A percentile compares a stretch with the other conserved stretches of the same genome.
These are phyloP conservation scores for Myriosclerotinia curreyana DNA, from an alignment of 2,329 filamentous ascomycete species.

Conservation along the genomic window DNA sequence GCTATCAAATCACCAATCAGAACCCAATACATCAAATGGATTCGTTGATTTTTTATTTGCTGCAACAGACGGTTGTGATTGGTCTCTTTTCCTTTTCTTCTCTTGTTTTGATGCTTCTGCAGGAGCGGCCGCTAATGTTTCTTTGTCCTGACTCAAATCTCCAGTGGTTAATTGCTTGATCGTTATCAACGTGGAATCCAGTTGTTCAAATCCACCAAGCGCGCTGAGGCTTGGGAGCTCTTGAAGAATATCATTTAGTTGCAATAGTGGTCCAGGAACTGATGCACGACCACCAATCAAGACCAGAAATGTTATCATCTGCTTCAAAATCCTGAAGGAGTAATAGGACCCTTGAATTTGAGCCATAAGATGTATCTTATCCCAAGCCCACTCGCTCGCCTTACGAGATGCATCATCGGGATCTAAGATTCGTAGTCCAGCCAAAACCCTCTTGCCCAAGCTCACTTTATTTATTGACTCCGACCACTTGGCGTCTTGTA, in stretches of 20 bases:
- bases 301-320: slow-evolving; percentile 32
- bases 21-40: slow-evolving; percentile 17
- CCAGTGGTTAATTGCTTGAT: neutral
- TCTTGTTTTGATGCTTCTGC: slow-evolving; percentile 18
- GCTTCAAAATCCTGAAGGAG: slow-evolving; percentile 39
- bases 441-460: slow-evolving; percentile 19
- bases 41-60: slow-evolving; percentile 10
- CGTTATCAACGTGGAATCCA: slow-evolving; percentile 1
- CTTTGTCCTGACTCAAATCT: neutral
- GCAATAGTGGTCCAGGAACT: slow-evolving; percentile 22
- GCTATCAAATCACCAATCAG: neutral
- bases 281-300: neutral
- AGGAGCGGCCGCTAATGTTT: neutral
- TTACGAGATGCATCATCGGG: neutral
- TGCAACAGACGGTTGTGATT: neutral
- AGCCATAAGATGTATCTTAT: slow-evolving; percentile 37
- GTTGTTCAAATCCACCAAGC: neutral
- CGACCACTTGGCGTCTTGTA: slow-evolving; percentile 37
- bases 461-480: slow-evolving; percentile 29
- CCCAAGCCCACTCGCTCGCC: slow-evolving; percentile 33
- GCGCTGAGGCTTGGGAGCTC: slow-evolving; percentile 26
- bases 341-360: slow-evolving; percentile 39
- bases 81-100: slow-evolving; percentile 29
- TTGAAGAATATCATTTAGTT: slow-evolving; percentile 28
- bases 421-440: neutral